Conservation (phyloP, 1,284 basidiomycete genomes). For the Pascua sp. region DNA sequence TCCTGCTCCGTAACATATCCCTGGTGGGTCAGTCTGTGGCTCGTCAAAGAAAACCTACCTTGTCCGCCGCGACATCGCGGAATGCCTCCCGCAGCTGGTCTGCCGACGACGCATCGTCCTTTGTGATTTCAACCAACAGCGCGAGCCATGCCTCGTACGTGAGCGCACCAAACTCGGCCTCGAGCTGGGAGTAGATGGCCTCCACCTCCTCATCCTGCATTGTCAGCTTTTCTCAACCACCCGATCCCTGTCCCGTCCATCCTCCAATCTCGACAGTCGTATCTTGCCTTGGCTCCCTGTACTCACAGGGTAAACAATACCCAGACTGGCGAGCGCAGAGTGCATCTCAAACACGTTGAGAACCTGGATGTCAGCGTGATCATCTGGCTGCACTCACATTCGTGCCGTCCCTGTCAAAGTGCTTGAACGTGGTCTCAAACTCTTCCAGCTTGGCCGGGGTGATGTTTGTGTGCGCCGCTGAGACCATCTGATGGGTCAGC, state of each 20-base stretch:
- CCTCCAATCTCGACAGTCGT: conserved; percentile 48
- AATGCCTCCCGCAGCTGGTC: conserved; percentile 92
- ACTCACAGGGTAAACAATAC: conserved; percentile 73
- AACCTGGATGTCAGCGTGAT: conserved; percentile 50
- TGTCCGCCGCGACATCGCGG: conserved; percentile 83
- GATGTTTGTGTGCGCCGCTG: conserved; percentile 55
- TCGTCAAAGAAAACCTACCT: conserved; percentile 45
- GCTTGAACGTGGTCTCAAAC: conserved; percentile 94
- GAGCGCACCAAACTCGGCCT: conserved; percentile 78
- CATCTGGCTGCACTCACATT: conserved; percentile 52
- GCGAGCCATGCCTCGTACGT: conserved; percentile 94
- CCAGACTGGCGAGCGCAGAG: conserved; percentile 87
- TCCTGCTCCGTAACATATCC: conserved; percentile 87
- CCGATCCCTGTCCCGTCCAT: background rate
- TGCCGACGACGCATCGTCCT: conserved; percentile 82
- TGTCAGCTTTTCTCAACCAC: conserved; percentile 39
- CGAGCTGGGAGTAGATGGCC: conserved; percentile 75
- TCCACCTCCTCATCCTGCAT: conserved; percentile 72
- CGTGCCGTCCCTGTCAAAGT: conserved; percentile 90
- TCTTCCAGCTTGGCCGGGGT: conserved; percentile 95
- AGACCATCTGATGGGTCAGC: conserved; percentile 67
- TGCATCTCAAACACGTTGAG: conserved; percentile 81
- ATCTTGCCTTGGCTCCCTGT: too few species aligned
- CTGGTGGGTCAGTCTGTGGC: too few species aligned
- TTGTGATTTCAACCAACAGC: conserved; percentile 88